Base-by-base conservation (phyloP, 2,329 filamentous ascomycete species). In the Microdochium trichocladiopsis region DNA sequence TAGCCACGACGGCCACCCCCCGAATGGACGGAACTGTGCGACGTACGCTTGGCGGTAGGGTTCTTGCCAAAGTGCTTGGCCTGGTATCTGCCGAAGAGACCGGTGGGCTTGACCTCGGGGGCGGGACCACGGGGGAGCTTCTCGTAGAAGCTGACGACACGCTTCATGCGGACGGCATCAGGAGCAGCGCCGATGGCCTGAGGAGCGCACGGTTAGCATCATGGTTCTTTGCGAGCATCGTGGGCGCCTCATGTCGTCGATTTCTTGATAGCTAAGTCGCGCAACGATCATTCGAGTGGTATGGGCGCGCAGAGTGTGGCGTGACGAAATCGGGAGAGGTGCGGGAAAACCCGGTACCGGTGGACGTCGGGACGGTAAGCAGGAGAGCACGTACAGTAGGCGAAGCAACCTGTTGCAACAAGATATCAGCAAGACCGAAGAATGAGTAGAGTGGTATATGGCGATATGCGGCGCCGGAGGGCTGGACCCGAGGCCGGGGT, bases 131-230 rank as follows among this genome's bases (percentile, higher is more conserved):
- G 90, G 69, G 95, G 94, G 55, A 99, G 90, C 76, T 93, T 95
- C 80, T 95, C 90, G 83, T 99, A 99, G 83, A 99, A 97, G 78
- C 83, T 90, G 73, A 97, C 93, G 64, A 99, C 91, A 67, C 92
- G 89, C 73, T 95, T 88, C 94, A 99, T 97, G 72, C 93, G 90
- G 69, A 91, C 83, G 69, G 94, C 94, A 84, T 97, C 93, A 70
- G 92, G 90, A 63, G 92, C 91, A 70, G 88, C 88, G 68, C 94
- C 93, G 70, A 99, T 91, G 65, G 89, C 92, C 94, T 97, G 71
- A 61, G 47, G 53, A 6, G 14, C 55, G 56, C 58, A 55, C 52
- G 60, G 63, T 77, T 63, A 78, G 73, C 66, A 61, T 57, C 50
- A 49, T 41, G 47, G 51, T 52, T 50, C 37, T 21, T 51, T 18